Evolutionary conservation across 495 filamentous ascomycete genomes (phyloP).

Genomic region (Schizothecium vesticola): DNA sequence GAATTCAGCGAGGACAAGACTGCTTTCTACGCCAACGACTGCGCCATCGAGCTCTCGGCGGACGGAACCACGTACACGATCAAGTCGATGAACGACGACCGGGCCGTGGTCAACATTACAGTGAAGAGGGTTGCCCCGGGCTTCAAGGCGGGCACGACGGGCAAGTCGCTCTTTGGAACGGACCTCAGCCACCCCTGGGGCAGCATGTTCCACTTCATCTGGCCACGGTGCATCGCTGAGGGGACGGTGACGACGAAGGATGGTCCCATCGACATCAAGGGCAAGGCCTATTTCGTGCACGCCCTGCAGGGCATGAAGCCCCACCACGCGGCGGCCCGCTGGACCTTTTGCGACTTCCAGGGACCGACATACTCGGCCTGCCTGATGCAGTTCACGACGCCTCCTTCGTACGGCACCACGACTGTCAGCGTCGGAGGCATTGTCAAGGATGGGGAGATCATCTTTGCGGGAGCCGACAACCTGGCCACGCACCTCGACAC

Average conservation of each 20-base stretch:
- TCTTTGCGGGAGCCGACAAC: constrained; percentile 63
- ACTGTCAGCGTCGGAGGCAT: constrained; percentile 78
- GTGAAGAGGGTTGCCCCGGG: constrained; percentile 71
- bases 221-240: constrained; percentile 77
- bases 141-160: constrained; percentile 81
- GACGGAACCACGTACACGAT: constrained; percentile 76
- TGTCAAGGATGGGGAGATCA: constrained; percentile 70
- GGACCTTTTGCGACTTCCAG: constrained; percentile 93
- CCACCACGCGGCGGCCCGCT: constrained; percentile 87
- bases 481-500: constrained; percentile 60
- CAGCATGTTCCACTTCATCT: constrained; percentile 83
- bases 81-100: constrained; percentile 74
- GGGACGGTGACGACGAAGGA: constrained; percentile 80
- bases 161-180: constrained; percentile 78
- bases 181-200: constrained; percentile 86
- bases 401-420: constrained; percentile 90
- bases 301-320: constrained; percentile 98
- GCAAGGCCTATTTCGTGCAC: constrained; percentile 69
- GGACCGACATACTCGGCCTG: constrained; percentile 77
- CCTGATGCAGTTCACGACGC: constrained; percentile 95
- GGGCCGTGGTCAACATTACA: constrained; percentile 75
- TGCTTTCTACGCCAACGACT: constrained; percentile 76
- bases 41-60: constrained; percentile 75
- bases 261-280: constrained; percentile 76
- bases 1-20: constrained; percentile 79